Conservation (phyloP, 768 basidiomycete genomes). For the Suillus occidentalis region DNA sequence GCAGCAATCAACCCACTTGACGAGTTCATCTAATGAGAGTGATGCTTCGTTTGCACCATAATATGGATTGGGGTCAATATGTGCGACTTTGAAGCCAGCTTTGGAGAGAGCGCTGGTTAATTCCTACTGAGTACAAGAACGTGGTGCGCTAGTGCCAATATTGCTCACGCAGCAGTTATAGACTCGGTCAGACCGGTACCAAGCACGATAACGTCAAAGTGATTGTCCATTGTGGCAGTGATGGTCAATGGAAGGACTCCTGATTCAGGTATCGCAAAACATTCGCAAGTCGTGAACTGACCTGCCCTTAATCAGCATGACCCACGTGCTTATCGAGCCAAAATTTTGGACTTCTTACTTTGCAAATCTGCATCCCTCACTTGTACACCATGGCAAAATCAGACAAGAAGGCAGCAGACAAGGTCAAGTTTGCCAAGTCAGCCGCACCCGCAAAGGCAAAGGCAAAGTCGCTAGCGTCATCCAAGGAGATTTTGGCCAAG, state of each 20-base stretch:
- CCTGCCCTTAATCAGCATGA: conserved; percentile 26
- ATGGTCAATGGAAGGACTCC: not conserved
- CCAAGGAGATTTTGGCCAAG: conserved; percentile 46
- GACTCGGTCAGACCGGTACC: conserved; percentile 86
- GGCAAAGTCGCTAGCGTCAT: conserved; percentile 32
- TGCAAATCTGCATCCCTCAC: not conserved
- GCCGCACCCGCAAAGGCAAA: conserved; percentile 19
- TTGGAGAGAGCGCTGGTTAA: conserved; percentile 77
- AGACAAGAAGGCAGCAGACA: conserved; percentile 33
- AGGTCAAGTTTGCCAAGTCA: conserved; percentile 38
- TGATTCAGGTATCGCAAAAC: not conserved
- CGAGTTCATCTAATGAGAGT: conserved; percentile 77
- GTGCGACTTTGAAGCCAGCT: conserved; percentile 83
- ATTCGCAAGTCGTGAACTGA: not conserved
- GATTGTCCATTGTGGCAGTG: conserved; percentile 32
- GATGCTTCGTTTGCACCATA: conserved; percentile 87
- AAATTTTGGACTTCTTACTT: conserved; percentile 18
- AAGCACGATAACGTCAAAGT: conserved; percentile 67
- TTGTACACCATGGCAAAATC: conserved; percentile 38
- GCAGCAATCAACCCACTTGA: conserved; percentile 59
- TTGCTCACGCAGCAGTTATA: conserved; percentile 82
- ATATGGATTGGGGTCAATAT: conserved; percentile 80
- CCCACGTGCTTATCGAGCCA: conserved; percentile 23
- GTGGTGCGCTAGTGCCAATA: conserved; percentile 7
- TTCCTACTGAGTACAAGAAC: conserved; percentile 2